A percentile compares a stretch with the other conserved stretches of the same genome.
These are phyloP conservation scores for Coleophoma eucalyptorum DNA, from an alignment of 2,329 filamentous ascomycete species.

Conservation along the genomic window DNA sequence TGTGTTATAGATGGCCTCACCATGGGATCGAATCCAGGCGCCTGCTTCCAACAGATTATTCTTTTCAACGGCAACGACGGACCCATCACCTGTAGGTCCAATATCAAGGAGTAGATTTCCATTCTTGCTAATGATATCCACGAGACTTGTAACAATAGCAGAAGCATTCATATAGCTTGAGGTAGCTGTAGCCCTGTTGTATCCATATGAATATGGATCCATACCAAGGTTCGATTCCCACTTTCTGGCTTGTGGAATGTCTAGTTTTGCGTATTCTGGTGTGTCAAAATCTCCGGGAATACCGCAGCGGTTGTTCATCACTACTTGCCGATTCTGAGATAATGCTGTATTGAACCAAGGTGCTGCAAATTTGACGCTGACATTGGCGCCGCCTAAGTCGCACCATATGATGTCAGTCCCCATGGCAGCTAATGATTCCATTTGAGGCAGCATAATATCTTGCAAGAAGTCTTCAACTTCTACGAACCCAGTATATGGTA, in stretches of 20 bases:
- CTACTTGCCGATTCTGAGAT: slow-evolving; percentile 39
- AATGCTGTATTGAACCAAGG: slow-evolving; percentile 35
- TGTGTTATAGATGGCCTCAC: slow-evolving; percentile 51
- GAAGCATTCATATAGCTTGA: slow-evolving; percentile 46
- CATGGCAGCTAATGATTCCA: slow-evolving; percentile 37
- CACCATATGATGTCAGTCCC: slow-evolving; percentile 44
- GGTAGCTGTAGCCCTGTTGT: slow-evolving; percentile 48
- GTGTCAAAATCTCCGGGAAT: slow-evolving; percentile 53
- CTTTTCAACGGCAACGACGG: slow-evolving; percentile 43
- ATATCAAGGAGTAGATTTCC: slow-evolving; percentile 53
- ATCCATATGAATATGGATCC: slow-evolving; percentile 56
- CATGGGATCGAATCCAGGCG: slow-evolving; percentile 47
- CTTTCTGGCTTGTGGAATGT: slow-evolving; percentile 45
- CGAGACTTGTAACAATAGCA: slow-evolving; percentile 39
- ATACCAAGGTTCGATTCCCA: slow-evolving; percentile 57
- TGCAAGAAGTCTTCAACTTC: slow-evolving; percentile 34
- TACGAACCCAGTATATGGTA: slow-evolving; percentile 37
- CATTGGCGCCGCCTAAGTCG: slow-evolving; percentile 38
- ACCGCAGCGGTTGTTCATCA: slow-evolving; percentile 53
- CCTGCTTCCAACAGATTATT: slow-evolving; percentile 45
- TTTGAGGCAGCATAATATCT: slow-evolving; percentile 40
- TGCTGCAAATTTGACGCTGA: slow-evolving; percentile 33
- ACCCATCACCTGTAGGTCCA: slow-evolving; percentile 48
- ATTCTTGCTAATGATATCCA: slow-evolving; percentile 50
- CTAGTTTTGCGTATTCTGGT: slow-evolving; percentile 50